phyloP scores from a whole-genome alignment of 2,329 filamentous ascomycete species.

The Ophiocordyceps camponoti-saundersi region DNA sequence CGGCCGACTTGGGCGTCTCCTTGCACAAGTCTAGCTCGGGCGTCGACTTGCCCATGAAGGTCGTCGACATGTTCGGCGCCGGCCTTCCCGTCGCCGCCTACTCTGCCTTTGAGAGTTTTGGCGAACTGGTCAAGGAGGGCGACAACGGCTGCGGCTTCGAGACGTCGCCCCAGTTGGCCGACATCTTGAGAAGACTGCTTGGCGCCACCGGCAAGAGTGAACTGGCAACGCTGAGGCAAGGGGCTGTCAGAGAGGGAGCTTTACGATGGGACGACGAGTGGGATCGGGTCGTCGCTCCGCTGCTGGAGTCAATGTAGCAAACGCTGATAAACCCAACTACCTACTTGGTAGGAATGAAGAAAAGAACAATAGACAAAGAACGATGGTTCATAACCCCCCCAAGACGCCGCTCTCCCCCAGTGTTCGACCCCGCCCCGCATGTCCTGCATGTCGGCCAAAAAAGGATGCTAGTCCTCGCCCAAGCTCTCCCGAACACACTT shows the following conservation, averaged over 20 bases:
- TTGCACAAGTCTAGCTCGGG: slow-evolving; percentile 88
- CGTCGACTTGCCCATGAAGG: slow-evolving; percentile 96
- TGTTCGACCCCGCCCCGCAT: not conserved
- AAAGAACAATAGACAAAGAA: not conserved
- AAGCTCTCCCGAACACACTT: slow-evolving; percentile 68
- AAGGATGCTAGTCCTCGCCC: slow-evolving; percentile 41
- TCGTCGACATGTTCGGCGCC: slow-evolving; percentile 96
- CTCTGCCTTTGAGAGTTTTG: slow-evolving; percentile 70
- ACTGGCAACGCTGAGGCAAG: slow-evolving; percentile 44
- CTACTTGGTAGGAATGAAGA: too few relatives aligned
- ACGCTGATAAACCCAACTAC: not conserved
- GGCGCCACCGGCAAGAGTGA: slow-evolving; percentile 28
- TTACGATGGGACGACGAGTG: slow-evolving; percentile 86
- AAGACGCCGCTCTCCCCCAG: not conserved
- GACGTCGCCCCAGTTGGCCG: slow-evolving; percentile 46
- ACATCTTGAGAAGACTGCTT: slow-evolving; percentile 49
- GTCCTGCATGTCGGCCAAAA: not conserved
- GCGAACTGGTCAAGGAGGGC: slow-evolving; percentile 76
- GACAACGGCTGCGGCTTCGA: slow-evolving; percentile 77
- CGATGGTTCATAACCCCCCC: not conserved
- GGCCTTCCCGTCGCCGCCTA: slow-evolving; percentile 84
- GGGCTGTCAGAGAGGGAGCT: slow-evolving; percentile 57
- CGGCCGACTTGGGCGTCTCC: slow-evolving; percentile 78
- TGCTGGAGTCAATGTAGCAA: slow-evolving; percentile 33
- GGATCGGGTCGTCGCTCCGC: slow-evolving; percentile 61